Conservation (phyloP, 768 basidiomycete species). For the Pleurotus tuoliensis region DNA sequence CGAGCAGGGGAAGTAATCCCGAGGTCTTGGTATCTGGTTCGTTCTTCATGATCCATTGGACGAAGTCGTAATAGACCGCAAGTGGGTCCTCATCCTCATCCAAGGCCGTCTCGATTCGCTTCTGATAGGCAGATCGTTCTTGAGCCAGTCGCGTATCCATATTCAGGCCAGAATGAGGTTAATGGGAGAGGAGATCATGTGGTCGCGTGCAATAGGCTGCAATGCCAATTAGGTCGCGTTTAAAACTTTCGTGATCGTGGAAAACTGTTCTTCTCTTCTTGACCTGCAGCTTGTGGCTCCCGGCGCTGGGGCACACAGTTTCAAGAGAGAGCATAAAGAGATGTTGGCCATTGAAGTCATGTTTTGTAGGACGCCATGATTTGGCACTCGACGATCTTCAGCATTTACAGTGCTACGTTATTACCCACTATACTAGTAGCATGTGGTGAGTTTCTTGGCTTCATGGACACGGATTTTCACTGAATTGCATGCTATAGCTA, state of each 20-base stretch:
- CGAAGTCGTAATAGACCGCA: constrained; percentile 79
- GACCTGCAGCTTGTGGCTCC: too few relatives aligned
- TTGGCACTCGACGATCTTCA: too few relatives aligned
- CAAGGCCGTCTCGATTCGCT: constrained; percentile 46
- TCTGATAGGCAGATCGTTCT: constrained; percentile 32
- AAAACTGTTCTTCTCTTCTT: neutral
- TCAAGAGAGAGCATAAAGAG: too few relatives aligned
- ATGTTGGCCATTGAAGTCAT: too few relatives aligned
- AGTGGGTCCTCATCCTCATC: constrained; percentile 84
- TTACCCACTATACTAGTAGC: neutral
- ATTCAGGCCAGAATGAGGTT: neutral
- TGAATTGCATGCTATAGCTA: neutral
- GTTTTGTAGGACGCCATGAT: too few relatives aligned
- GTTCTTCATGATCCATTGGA: constrained; percentile 84
- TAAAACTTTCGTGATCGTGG: neutral
- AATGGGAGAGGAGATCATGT: neutral
- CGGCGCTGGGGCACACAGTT: too few relatives aligned
- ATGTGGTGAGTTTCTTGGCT: neutral
- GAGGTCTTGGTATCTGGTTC: constrained; percentile 72
- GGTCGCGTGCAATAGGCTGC: neutral
- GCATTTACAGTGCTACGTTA: too few relatives aligned
- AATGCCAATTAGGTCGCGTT: neutral
- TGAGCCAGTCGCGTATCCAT: constrained; percentile 6
- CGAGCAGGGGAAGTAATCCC: constrained; percentile 76
- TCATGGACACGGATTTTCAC: neutral